Evolutionary conservation across 441 rosid species (phyloP), one percentile per base, ranked within the genome.

Genomic region (Arabidopsis lyrata): DNA sequence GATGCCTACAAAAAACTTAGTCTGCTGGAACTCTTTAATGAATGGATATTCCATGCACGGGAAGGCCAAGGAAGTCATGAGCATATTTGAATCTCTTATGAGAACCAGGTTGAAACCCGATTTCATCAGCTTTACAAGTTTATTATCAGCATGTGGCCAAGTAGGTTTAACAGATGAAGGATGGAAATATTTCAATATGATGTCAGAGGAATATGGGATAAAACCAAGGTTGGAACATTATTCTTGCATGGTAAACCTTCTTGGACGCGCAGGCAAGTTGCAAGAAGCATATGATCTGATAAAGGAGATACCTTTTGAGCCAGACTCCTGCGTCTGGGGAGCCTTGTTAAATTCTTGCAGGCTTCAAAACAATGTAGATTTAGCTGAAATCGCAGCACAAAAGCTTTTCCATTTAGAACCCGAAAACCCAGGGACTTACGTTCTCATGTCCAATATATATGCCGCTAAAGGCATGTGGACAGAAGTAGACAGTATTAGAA

Each of bases 21-120:
- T 83, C 44, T 83, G 83, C 66, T 88, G 93, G 91, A 88, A 88
- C 80, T 81, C 93, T 6, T 68, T 86, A 58, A 60, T 88, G 69
- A 84, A 82, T 66, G 90, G 93, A 74, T 86, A 82, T 75, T 83
- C 89, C 8, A 83, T 86, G 85, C 89, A 88, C 65, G 88, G 91
- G 67, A 83, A 86, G 64, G 76, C 86, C 45, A 76, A 74, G 41
- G 84, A 86, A 78, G 87, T 83, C 42, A 66, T 82, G 53, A 74
- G 79, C 50, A 76, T 84, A 48, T 84, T 85, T 78, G 68, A 86
- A 45, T 69, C 78, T 71, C 84, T 89, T 82, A 65, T 77, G 64
- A 78, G 53, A 74, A 78, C 72, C 42, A 85, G 77, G 41, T 75
- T 77, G 39, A 80, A 77, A 54, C 90, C 90, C n/a, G 86, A 87